These are phyloP conservation scores for Aureobasidium sp. DNA, from an alignment of 2,329 filamentous ascomycete species.

Conservation along the genomic window DNA sequence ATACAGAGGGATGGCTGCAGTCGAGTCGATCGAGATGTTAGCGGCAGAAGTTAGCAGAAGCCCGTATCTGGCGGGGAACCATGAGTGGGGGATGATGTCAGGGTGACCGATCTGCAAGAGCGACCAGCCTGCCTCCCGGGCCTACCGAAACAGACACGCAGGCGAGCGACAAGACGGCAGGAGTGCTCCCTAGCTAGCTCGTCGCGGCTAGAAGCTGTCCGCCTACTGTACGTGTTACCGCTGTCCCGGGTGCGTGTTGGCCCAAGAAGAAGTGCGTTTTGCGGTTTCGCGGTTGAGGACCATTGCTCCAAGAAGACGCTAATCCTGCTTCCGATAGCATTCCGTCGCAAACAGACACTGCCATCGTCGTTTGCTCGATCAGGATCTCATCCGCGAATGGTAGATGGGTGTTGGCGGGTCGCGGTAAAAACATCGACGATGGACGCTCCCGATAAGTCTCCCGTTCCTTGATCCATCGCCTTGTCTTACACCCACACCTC, in stretches of 20 bases:
- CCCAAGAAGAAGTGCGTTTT: background rate
- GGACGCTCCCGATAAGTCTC: background rate
- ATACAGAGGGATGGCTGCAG: conserved; percentile 10
- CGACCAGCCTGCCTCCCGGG: background rate
- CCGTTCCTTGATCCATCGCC: conserved; percentile 1
- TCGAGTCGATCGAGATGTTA: conserved; percentile 9
- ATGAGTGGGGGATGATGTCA: conserved; percentile 11
- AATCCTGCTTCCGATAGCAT: conserved; percentile 5
- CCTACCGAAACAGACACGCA: conserved; percentile 7
- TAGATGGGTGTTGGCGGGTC: background rate
- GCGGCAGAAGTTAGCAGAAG: conserved; percentile 11
- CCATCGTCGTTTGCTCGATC: background rate
- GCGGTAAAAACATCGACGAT: conserved; percentile 8
- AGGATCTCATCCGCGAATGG: background rate
- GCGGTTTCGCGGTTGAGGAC: conserved; percentile 9
- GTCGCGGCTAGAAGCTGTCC: conserved; percentile 10
- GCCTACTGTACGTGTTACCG: background rate
- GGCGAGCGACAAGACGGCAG: background rate
- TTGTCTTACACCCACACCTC: conserved; percentile 9
- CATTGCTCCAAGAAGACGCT: background rate
- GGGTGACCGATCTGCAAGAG: conserved; percentile 10
- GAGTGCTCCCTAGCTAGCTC: conserved; percentile 8
- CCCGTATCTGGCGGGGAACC: conserved; percentile 7
- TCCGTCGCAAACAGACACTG: background rate
- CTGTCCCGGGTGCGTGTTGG: background rate